These are phyloP conservation scores for Sanghuangporus weigelae DNA, from an alignment of 1,284 basidiomycete genomes.

Conservation along the genomic window DNA sequence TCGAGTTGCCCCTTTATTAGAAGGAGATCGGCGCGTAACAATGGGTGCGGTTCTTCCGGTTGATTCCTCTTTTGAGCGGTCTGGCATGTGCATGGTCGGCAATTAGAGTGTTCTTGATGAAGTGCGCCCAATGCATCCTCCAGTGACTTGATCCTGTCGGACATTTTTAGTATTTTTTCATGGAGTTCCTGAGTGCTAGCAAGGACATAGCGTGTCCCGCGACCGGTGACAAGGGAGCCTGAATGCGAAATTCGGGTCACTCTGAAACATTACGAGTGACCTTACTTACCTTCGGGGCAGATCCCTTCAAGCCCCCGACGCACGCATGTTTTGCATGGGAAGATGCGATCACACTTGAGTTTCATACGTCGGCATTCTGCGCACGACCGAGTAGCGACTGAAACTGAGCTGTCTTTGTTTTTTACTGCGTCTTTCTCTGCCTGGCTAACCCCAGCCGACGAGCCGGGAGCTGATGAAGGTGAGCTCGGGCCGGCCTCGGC, in stretches of 20 bases:
- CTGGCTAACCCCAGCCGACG: neutral
- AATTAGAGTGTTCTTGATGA: slow-evolving; percentile 6
- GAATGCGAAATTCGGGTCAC: neutral
- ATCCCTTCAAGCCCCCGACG: slow-evolving; percentile 7
- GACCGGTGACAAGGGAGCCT: slow-evolving; percentile 1
- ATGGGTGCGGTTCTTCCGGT: slow-evolving; percentile 19
- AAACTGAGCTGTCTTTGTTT: neutral
- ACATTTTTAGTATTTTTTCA: slow-evolving; percentile 18
- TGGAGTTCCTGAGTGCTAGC: slow-evolving; percentile 22
- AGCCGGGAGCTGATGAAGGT: neutral
- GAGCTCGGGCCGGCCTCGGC: neutral
- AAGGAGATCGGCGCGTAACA: slow-evolving; percentile 23
- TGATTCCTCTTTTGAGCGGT: neutral
- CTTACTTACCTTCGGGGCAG: slow-evolving; percentile 9
- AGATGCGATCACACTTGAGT: slow-evolving; percentile 6
- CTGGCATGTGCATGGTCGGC: neutral
- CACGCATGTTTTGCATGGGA: slow-evolving; percentile 11
- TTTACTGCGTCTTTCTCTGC: neutral
- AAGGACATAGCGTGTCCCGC: slow-evolving; percentile 18
- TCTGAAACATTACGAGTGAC: neutral
- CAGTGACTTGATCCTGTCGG: slow-evolving; percentile 14
- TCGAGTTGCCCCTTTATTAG: slow-evolving; percentile 20
- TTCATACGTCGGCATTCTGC: slow-evolving; percentile 12
- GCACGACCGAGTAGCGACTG: neutral
- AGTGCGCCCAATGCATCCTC: slow-evolving; percentile 5